A percentile compares a stretch with the other conserved stretches of the same genome.
Conservation (phyloP, 192 early-diverging fungal genomes). For the Gryganskiella cystojenkinii region DNA sequence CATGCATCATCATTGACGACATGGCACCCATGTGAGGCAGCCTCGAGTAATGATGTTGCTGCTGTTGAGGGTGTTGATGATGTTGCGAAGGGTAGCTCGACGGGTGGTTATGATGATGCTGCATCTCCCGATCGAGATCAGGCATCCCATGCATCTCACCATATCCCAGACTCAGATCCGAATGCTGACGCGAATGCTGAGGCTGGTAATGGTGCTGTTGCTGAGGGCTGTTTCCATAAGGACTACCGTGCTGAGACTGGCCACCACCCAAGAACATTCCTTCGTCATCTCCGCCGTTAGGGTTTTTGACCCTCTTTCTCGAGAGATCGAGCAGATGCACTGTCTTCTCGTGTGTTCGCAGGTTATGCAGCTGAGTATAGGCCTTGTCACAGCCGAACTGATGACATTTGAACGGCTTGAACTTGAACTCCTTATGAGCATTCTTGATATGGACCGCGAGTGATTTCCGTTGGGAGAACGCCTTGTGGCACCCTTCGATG, state of each 20-base stretch:
- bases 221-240: not conserved
- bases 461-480: conserved; percentile 73
- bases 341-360: conserved; percentile 82
- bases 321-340: conserved; percentile 48
- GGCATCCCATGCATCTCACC: conserved; percentile 12
- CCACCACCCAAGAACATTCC: conserved; percentile 1
- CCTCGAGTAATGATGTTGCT: conserved; percentile 19
- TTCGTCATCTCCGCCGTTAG: not conserved
- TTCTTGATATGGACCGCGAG: conserved; percentile 75
- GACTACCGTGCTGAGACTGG: not conserved
- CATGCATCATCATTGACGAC: conserved; percentile 20
- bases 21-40: conserved; percentile 21
- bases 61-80: conserved; percentile 26
- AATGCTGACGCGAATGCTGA: conserved; percentile 4
- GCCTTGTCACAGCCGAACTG: conserved; percentile 78
- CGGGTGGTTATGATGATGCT: conserved; percentile 9
- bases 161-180: conserved; percentile 32
- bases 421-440: conserved; percentile 46
- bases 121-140: conserved; percentile 2
- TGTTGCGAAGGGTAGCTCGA: conserved; percentile 3
- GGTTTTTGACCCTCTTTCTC: conserved; percentile 42
- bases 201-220: not conserved
- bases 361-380: conserved; percentile 83
- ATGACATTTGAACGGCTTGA: conserved; percentile 69
- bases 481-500: conserved; percentile 48